These are phyloP conservation scores for Beauveria scarabaeidicola DNA, from an alignment of 2,329 filamentous ascomycete species.

Conservation along the genomic window DNA sequence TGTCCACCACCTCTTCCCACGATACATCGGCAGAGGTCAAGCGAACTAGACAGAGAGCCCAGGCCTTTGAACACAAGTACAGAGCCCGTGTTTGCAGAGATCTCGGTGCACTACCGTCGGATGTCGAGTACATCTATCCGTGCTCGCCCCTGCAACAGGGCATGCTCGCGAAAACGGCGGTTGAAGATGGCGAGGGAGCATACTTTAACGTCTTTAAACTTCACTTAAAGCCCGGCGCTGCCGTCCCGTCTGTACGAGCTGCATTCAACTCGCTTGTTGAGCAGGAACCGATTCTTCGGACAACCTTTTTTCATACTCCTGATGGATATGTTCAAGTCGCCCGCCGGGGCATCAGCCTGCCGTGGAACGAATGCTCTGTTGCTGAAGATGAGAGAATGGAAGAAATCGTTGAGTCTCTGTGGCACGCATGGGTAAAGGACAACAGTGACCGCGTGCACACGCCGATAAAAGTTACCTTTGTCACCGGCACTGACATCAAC, in stretches of 20 bases:
- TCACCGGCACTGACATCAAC: conserved; percentile 21
- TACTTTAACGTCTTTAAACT: conserved; percentile 77
- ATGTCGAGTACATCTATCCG: conserved; percentile 67
- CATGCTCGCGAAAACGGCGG: conserved; percentile 65
- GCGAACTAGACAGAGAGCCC: conserved; percentile 51
- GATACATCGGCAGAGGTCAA: conserved; percentile 22
- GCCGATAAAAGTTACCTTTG: conserved; percentile 44
- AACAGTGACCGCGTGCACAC: conserved; percentile 41
- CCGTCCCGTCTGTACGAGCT: conserved; percentile 37
- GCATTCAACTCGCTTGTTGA: conserved; percentile 51
- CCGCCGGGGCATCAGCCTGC: conserved; percentile 32
- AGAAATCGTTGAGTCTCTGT: conserved; percentile 25
- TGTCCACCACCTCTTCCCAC: conserved; percentile 18
- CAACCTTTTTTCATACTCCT: conserved; percentile 60
- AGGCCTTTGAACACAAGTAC: conserved; percentile 56
- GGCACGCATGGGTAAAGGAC: conserved; percentile 41
- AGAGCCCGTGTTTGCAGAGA: conserved; percentile 40
- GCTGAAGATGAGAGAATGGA: conserved; percentile 24
- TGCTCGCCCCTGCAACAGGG: conserved; percentile 83
- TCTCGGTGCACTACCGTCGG: conserved; percentile 39
- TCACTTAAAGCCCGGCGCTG: conserved; percentile 35
- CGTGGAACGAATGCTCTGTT: conserved; percentile 34
- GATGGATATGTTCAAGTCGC: conserved; percentile 73
- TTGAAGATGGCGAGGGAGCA: conserved; percentile 40
- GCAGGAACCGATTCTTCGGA: conserved; percentile 58